Evolutionary conservation across 2,329 filamentous ascomycete genomes (phyloP).

Genomic region (Exophiala viscosa): DNA sequence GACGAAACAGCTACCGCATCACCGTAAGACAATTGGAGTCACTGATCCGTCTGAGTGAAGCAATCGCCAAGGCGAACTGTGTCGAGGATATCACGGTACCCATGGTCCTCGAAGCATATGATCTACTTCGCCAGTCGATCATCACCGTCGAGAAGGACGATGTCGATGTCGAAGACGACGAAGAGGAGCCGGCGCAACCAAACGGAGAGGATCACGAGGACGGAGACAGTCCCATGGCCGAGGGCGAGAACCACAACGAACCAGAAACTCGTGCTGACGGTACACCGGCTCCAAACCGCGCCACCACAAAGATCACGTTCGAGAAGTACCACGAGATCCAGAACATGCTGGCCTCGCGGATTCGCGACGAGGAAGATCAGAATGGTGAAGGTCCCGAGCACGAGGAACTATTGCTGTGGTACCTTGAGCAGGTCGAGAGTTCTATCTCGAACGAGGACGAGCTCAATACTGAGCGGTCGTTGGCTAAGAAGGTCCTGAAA

Average conservation of each 20-base stretch:
- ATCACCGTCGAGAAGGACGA: constrained; percentile 98
- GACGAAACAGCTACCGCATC: constrained; percentile 93
- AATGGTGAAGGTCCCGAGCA: constrained; percentile 80
- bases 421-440: constrained; percentile 83
- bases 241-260: constrained; percentile 46
- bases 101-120: constrained; percentile 89
- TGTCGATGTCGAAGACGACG: constrained; percentile 84
- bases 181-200: constrained; percentile 51
- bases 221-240: constrained; percentile 53
- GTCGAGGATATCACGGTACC: constrained; percentile 79
- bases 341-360: constrained; percentile 74
- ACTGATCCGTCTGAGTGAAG: constrained; percentile 91
- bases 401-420: constrained; percentile 80
- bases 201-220: constrained; percentile 46
- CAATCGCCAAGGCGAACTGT: constrained; percentile 97
- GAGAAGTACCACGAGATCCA: constrained; percentile 92
- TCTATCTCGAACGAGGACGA: constrained; percentile 79
- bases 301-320: constrained; percentile 79
- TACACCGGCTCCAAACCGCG: constrained; percentile 40
- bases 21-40: constrained; percentile 94
- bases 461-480: constrained; percentile 66
- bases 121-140: constrained; percentile 87
- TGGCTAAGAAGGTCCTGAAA: constrained; percentile 83
- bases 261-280: constrained; percentile 36
- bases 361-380: constrained; percentile 75